Conservation (phyloP, 345 rosid genomes). For the Euphorbia pulcherrima region DNA sequence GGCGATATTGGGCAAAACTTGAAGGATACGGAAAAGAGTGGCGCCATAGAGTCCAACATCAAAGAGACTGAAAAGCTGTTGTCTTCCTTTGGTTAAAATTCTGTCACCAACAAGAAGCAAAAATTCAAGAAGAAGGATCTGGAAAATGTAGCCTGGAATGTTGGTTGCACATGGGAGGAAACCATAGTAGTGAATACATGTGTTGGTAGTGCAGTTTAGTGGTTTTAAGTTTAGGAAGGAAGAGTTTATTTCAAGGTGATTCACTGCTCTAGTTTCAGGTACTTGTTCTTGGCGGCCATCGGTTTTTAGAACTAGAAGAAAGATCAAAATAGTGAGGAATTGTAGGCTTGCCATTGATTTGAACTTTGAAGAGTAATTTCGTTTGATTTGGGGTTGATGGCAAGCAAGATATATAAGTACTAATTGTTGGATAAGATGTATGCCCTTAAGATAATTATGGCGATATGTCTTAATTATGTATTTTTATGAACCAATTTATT, state of each 20-base stretch:
- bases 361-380: too few species aligned
- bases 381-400: too few species aligned
- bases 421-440: too few species aligned
- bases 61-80: slow-evolving; percentile 7
- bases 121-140: slow-evolving; percentile 4
- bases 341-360: neutral
- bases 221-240: neutral
- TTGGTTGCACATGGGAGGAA: slow-evolving; percentile 20
- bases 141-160: slow-evolving; percentile 14
- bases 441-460: too few species aligned
- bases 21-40: slow-evolving; percentile 10
- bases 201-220: neutral
- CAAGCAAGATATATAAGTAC: too few species aligned
- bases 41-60: slow-evolving; percentile 17
- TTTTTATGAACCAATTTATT: too few species aligned
- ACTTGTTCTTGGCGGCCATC: too few species aligned
- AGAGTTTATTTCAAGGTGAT: slow-evolving; percentile 7
- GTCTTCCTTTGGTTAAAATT: slow-evolving; percentile 9
- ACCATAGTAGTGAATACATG: slow-evolving; percentile 8
- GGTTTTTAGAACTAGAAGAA: neutral
- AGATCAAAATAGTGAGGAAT: neutral
- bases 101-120: slow-evolving; percentile 16
- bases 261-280: neutral
- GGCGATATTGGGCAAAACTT: slow-evolving; percentile 1
- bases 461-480: too few species aligned